Conservation (phyloP, 805 yeast genomes). For the Ogataea naganishii region DNA sequence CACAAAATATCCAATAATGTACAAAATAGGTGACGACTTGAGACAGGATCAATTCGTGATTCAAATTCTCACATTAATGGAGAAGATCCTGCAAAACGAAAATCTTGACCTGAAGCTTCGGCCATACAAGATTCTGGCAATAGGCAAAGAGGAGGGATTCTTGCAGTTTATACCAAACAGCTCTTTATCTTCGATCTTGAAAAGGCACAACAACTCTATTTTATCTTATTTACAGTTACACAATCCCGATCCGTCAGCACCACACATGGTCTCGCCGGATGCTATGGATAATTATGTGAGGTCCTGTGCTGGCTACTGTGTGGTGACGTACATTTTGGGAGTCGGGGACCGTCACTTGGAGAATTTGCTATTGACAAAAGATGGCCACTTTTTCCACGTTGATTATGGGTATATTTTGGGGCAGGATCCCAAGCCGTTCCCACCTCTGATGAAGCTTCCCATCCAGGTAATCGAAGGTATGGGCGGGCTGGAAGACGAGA, state of each 20-base stretch:
- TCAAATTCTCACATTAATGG: constrained; percentile 88
- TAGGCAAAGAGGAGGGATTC: constrained; percentile 86
- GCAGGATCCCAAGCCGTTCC: constrained; percentile 96
- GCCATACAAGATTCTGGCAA: constrained; percentile 86
- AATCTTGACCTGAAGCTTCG: constrained; percentile 81
- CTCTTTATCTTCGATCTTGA: constrained; percentile 71
- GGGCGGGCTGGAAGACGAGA: constrained; percentile 87
- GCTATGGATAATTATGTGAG: constrained; percentile 92
- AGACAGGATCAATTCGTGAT: constrained; percentile 96
- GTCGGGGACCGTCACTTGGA: constrained; percentile 98
- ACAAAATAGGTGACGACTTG: constrained; percentile 91
- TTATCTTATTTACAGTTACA: constrained; percentile 60
- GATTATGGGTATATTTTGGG: constrained; percentile 97
- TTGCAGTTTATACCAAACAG: constrained; percentile 93
- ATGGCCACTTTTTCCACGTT: constrained; percentile 93
- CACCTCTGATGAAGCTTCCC: constrained; percentile 96
- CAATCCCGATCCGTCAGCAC: constrained; percentile 41
- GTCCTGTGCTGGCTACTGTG: constrained; percentile 97
- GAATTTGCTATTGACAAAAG: constrained; percentile 65
- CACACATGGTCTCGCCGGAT: constrained; percentile 44
- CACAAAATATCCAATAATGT: constrained; percentile 68
- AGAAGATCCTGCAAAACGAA: constrained; percentile 76
- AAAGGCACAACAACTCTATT: constrained; percentile 65
- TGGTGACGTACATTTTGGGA: constrained; percentile 86
- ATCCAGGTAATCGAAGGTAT: constrained; percentile 95